Percentiles rank a stretch among this genome's conserved stretches.
These are phyloP conservation scores for Thielaviopsis euricoi DNA, from an alignment of 2,329 filamentous ascomycete species.

Conservation along the genomic window DNA sequence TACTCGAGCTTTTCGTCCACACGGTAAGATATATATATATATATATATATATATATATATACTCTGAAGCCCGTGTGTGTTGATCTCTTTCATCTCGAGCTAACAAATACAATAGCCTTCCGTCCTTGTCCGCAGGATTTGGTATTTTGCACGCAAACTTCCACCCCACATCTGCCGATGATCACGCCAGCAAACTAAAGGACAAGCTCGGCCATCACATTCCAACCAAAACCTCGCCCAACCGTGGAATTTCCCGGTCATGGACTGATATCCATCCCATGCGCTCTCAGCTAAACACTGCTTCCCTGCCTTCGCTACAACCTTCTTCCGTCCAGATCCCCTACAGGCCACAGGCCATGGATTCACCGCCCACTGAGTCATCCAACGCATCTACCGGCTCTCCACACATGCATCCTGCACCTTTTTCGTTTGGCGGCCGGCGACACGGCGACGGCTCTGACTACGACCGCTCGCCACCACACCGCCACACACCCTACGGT, in stretches of 20 bases:
- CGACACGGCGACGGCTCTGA: constrained; percentile 29
- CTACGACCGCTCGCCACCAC: constrained; percentile 29
- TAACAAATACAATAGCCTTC: constrained; percentile 22
- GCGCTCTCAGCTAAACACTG: constrained; percentile 23
- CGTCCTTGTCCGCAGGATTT: constrained; percentile 26
- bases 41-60: too few relatives aligned
- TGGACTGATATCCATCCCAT: constrained; percentile 14
- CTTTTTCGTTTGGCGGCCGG: constrained; percentile 25
- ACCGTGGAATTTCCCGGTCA: constrained; percentile 11
- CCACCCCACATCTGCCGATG: constrained; percentile 27
- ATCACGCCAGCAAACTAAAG: constrained; percentile 34
- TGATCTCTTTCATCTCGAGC: background rate
- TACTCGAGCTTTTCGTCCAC: constrained; percentile 27
- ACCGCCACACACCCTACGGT: constrained; percentile 26
- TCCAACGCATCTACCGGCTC: constrained; percentile 32
- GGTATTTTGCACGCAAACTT: constrained; percentile 34
- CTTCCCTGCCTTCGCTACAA: constrained; percentile 23
- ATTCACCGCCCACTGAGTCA: constrained; percentile 27
- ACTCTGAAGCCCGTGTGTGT: constrained; percentile 12
- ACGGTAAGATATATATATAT: constrained; percentile 19
- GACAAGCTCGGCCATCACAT: constrained; percentile 35
- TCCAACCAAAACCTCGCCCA: constrained; percentile 28
- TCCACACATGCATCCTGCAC: constrained; percentile 22
- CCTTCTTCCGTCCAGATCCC: constrained; percentile 27
- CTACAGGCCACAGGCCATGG: constrained; percentile 22